phyloP scores from a whole-genome alignment of 148 eudicot genomes.

The Vaccinium vitisidaea region DNA sequence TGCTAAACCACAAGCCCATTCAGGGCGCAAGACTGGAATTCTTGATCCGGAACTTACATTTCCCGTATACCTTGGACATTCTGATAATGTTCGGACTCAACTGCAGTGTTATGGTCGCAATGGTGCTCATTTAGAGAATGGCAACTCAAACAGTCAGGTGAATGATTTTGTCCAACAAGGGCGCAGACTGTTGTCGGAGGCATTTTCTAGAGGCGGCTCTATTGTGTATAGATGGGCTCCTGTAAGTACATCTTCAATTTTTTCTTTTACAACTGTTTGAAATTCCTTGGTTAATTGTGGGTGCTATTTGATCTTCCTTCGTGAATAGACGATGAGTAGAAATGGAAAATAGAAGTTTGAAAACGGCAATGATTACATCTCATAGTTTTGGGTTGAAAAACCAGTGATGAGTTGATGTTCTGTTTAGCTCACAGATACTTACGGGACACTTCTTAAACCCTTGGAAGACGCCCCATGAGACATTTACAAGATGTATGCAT shows the following conservation, averaged over 20 bases:
- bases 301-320: neutral
- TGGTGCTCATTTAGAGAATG: slow-evolving; percentile 74
- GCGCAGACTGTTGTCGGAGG: slow-evolving; percentile 47
- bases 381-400: neutral
- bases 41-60: slow-evolving; percentile 39
- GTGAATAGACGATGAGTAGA: neutral
- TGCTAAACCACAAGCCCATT: slow-evolving; percentile 22
- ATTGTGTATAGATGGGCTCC: slow-evolving; percentile 85
- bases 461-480: neutral
- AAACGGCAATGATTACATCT: neutral
- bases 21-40: slow-evolving; percentile 39
- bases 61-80: slow-evolving; percentile 77
- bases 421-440: neutral
- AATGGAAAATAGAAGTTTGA: neutral
- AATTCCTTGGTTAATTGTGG: neutral
- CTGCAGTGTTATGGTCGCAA: slow-evolving; percentile 75
- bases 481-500: neutral
- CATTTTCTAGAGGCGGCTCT: slow-evolving; percentile 58
- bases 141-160: slow-evolving; percentile 20
- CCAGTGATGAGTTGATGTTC: neutral
- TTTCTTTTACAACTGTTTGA: neutral
- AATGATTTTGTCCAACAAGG: slow-evolving; percentile 22
- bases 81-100: slow-evolving; percentile 74
- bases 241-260: slow-evolving; percentile 44
- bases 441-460: neutral